Conservation (phyloP, 2,329 filamentous ascomycete genomes). For the Cladophialophora exuberans region DNA sequence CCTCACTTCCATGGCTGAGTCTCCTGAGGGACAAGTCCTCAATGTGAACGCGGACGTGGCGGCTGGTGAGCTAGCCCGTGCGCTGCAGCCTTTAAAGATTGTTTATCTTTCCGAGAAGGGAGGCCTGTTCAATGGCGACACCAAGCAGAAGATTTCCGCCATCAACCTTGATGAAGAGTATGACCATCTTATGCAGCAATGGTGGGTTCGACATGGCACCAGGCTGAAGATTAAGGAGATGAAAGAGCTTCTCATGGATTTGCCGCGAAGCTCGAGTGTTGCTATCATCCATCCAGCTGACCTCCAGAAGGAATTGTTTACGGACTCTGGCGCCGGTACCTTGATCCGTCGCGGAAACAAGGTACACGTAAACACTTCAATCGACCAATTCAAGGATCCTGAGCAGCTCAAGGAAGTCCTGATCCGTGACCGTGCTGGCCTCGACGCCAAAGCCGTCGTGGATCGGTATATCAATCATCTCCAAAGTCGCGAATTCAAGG, state of each 20-base stretch:
- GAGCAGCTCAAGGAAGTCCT: constrained; percentile 80
- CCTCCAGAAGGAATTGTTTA: constrained; percentile 95
- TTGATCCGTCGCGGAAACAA: constrained; percentile 91
- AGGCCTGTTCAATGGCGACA: constrained; percentile 89
- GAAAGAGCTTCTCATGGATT: constrained; percentile 85
- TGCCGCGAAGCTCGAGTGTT: constrained; percentile 90
- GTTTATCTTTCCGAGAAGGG: constrained; percentile 99
- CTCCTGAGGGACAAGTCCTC: constrained; percentile 83
- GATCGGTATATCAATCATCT: constrained; percentile 84
- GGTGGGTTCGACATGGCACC: constrained; percentile 94
- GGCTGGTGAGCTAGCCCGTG: constrained; percentile 86
- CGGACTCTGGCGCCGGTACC: constrained; percentile 91
- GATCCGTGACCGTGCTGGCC: constrained; percentile 76
- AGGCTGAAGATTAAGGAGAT: constrained; percentile 97
- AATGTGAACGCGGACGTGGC: constrained; percentile 99
- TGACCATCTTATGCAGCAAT: constrained; percentile 86
- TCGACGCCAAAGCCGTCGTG: constrained; percentile 81
- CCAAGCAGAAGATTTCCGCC: constrained; percentile 91
- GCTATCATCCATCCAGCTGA: constrained; percentile 97
- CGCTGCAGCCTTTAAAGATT: constrained; percentile 91
- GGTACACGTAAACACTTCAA: constrained; percentile 71
- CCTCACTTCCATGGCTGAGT: constrained; percentile 95
- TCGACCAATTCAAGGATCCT: constrained; percentile 76
- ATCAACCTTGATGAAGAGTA: constrained; percentile 98
- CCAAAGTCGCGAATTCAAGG: constrained; percentile 77